Evolutionary conservation across 108 stramenopile genomes (phyloP).

Genomic region (Stephanodiscus triporus): DNA sequence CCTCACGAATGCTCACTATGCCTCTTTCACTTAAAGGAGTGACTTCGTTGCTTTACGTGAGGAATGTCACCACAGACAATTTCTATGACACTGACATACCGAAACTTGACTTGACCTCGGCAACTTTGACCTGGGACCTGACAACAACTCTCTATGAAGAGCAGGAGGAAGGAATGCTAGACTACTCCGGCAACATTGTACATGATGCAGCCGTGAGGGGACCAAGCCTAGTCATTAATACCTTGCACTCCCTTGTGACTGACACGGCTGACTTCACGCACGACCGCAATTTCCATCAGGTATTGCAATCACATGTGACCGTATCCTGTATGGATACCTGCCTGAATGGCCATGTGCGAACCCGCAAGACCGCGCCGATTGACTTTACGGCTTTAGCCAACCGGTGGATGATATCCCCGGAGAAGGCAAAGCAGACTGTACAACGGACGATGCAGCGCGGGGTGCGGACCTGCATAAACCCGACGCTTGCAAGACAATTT

Average conservation of each 20-base stretch:
- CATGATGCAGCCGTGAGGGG: background rate
- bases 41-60: conserved; percentile 3
- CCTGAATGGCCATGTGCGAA: background rate
- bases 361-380: too few relatives aligned
- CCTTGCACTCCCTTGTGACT: background rate
- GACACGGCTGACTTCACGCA: conserved; percentile 1
- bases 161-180: conserved; percentile 9
- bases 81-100: background rate
- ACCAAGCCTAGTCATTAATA: background rate
- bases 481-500: background rate
- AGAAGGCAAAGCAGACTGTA: conserved; percentile 27
- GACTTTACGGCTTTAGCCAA: too few relatives aligned
- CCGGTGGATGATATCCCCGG: too few relatives aligned
- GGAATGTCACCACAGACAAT: background rate
- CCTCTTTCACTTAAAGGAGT: background rate
- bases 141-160: conserved; percentile 2
- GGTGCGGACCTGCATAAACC: conserved; percentile 9
- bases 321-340: background rate
- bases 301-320: too few relatives aligned
- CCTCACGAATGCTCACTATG: background rate
- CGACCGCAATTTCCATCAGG: conserved; percentile 1
- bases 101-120: conserved; percentile 15
- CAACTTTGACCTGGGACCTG: conserved; percentile 16
- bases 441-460: conserved; percentile 24
- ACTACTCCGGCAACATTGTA: background rate